Base-by-base conservation (phyloP, 345 rosid genomes). In the Abelmoschus esculentus region DNA sequence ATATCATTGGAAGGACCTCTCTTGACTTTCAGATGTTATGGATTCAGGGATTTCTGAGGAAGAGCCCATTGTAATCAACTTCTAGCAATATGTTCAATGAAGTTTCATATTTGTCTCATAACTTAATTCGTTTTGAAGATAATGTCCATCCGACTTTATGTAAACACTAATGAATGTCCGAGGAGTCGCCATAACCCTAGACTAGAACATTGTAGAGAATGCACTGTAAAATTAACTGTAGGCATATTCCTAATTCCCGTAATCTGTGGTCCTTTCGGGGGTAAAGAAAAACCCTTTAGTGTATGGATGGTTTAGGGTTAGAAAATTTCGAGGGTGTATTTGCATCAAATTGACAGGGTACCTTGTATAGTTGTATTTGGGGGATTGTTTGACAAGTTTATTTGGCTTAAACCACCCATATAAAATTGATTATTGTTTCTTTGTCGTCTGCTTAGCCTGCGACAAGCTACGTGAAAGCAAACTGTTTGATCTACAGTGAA, bases 61-160 rank as follows among this genome's bases (percentile, higher is more conserved):
- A 69, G 99, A 91, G 83, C 91, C 97, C 69, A 96, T 95, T 73
- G 98, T 93, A 93, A 76, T 13, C 70, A 72, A 49, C 72, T 57
- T 67, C 66, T 38, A 31, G 13, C 76, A 15, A 70, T 66, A 18
- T 73, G 18, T 71, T 66, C 72, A 46, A 42, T 58, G 29, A 3
- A 47, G 5, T 54, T 4, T 1, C 4, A 19, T 52, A 31, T 67
- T 26, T 53, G 69, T 42, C 38, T 62, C 60, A 10, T 40, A 42
- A 29, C 67, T 36, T 49, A 70, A 71, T 70, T 67, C 53, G 65
- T 58, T 66, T 9, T 54, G 73, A 55, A 77, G 77, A 61, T n/a
- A 65, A 36, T 72, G 76, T 13, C 42, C 72, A 77, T 78, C 67
- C 68, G 73, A 67, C 67, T 49, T 49, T 9, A 54, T 81, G 83